phyloP scores from a whole-genome alignment of 2,329 filamentous ascomycete genomes.

The Apiospora arundinis region DNA sequence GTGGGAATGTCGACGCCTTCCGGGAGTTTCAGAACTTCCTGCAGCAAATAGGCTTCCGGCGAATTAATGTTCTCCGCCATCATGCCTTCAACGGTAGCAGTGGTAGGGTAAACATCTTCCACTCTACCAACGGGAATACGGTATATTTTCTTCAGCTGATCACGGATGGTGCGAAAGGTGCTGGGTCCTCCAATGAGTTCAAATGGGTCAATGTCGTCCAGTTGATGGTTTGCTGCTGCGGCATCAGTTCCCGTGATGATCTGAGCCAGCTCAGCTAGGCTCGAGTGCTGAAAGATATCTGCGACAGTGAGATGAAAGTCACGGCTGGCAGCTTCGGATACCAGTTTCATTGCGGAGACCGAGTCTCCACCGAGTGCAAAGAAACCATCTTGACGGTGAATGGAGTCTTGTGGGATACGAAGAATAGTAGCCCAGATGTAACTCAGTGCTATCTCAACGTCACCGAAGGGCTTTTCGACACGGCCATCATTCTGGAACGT shows the following conservation, averaged over 20 bases:
- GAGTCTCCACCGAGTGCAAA: slow-evolving; percentile 32
- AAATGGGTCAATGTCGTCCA: slow-evolving; percentile 20
- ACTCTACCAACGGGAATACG: slow-evolving; percentile 18
- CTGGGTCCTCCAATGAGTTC: slow-evolving; percentile 23
- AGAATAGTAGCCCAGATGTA: slow-evolving; percentile 23
- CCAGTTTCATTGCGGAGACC: slow-evolving; percentile 17
- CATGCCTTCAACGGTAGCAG: slow-evolving; percentile 7
- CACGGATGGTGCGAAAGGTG: slow-evolving; percentile 20
- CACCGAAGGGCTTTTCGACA: slow-evolving; percentile 10
- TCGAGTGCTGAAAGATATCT: slow-evolving; percentile 21
- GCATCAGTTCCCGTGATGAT: slow-evolving; percentile 19
- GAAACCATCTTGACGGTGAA: slow-evolving; percentile 25
- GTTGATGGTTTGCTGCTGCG: background rate
- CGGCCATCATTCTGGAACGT: slow-evolving; percentile 12
- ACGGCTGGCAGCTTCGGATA: background rate
- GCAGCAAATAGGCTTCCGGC: background rate
- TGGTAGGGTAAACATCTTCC: slow-evolving; percentile 17
- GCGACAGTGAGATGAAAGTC: slow-evolving; percentile 22
- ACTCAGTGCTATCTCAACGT: slow-evolving; percentile 16
- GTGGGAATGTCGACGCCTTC: background rate
- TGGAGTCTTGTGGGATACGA: slow-evolving; percentile 5
- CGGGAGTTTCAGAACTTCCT: slow-evolving; percentile 1
- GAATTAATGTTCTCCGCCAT: slow-evolving; percentile 1
- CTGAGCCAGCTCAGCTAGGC: slow-evolving; percentile 17
- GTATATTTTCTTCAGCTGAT: slow-evolving; percentile 20